phyloP scores from a whole-genome alignment of 139 green algal genomes.

The Coccomyxa sp. region DNA sequence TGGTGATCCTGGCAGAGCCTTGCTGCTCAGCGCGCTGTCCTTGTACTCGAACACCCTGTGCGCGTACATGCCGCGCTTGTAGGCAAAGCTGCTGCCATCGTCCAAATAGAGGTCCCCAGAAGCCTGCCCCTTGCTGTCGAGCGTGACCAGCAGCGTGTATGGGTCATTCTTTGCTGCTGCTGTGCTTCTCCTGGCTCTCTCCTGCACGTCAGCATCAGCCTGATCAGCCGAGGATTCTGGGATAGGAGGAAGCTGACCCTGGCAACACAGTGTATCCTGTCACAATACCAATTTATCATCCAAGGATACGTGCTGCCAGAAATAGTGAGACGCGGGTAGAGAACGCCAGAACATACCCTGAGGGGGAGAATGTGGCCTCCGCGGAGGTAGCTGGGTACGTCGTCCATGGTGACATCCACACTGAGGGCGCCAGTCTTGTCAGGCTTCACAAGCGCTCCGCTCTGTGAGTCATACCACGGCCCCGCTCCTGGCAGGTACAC shows the following conservation, averaged over 20 bases:
- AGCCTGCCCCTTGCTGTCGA: constrained; percentile 65
- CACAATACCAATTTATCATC: too few relatives aligned
- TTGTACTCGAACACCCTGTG: constrained; percentile 35
- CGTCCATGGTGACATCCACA: constrained; percentile 63
- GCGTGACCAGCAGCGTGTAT: constrained; percentile 82
- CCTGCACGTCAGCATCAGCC: constrained; percentile 18
- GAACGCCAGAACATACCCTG: constrained; percentile 5
- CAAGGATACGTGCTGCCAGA: too few relatives aligned
- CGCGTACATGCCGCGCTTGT: constrained; percentile 50
- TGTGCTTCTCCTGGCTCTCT: constrained; percentile 69
- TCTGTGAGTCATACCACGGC: constrained; percentile 55
- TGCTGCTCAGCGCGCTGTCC: constrained; percentile 27
- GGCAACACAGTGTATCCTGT: too few relatives aligned
- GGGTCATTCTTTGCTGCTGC: constrained; percentile 73
- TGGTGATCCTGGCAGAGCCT: constrained; percentile 2
- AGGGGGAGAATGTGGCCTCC: constrained; percentile 81
- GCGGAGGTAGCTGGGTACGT: constrained; percentile 71
- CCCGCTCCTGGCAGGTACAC: constrained; percentile 33
- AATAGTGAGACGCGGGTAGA: too few relatives aligned
- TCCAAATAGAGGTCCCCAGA: constrained; percentile 83
- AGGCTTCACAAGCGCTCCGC: constrained; percentile 18
- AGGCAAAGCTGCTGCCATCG: constrained; percentile 89
- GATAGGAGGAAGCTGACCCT: too few relatives aligned
- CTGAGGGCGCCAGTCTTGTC: background rate
- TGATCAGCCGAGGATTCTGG: too few relatives aligned